phyloP scores from a whole-genome alignment of 129 eudicot species.

The Dittrichia graveolens region DNA sequence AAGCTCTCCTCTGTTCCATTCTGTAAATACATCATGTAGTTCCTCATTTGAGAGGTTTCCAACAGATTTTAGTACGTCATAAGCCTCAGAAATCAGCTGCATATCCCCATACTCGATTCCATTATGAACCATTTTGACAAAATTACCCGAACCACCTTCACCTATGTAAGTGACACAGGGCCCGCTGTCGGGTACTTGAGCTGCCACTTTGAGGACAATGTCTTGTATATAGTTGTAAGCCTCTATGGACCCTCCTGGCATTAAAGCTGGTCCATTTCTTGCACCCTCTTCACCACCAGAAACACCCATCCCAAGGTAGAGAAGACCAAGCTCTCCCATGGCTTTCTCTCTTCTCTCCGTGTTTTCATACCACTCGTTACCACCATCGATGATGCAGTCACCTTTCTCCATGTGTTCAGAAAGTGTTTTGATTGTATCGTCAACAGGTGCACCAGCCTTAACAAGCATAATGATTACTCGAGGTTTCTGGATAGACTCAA shows the following conservation, averaged over 20 bases:
- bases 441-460: too few species aligned
- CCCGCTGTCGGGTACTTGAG: slow-evolving; percentile 51
- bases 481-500: too few species aligned
- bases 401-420: slow-evolving; percentile 49
- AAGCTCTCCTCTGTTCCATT: slow-evolving; percentile 50
- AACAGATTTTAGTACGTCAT: slow-evolving; percentile 46
- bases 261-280: slow-evolving; percentile 44
- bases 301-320: slow-evolving; percentile 51
- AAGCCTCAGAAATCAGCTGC: slow-evolving; percentile 48
- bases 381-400: slow-evolving; percentile 51
- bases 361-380: slow-evolving; percentile 58
- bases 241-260: slow-evolving; percentile 46
- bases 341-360: slow-evolving; percentile 49
- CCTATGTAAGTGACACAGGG: slow-evolving; percentile 50
- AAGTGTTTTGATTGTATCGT: too few species aligned
- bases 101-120: slow-evolving; percentile 52
- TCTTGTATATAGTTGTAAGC: slow-evolving; percentile 44
- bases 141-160: slow-evolving; percentile 46
- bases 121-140: slow-evolving; percentile 48
- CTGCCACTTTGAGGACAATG: slow-evolving; percentile 39
- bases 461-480: too few species aligned
- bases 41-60: slow-evolving; percentile 46
- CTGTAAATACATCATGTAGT: slow-evolving; percentile 34
- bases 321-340: too few species aligned
- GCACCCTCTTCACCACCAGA: slow-evolving; percentile 60